phyloP scores from a whole-genome alignment of 352 stramenopile genomes.

The Globisporangium yorkense region DNA sequence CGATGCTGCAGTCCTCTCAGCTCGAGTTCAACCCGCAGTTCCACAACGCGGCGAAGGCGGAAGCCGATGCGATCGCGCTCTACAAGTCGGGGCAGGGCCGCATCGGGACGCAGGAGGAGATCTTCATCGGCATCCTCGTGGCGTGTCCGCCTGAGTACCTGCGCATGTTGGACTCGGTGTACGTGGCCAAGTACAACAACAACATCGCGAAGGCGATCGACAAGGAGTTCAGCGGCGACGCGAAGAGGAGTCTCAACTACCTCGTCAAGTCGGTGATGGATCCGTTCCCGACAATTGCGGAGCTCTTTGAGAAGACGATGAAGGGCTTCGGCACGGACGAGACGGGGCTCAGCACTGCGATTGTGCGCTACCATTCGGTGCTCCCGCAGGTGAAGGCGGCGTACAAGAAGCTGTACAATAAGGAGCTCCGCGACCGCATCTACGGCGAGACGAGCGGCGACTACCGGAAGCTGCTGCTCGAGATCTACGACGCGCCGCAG shows the following conservation, averaged over 20 bases:
- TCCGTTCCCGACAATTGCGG: conserved; percentile 54
- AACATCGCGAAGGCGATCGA: conserved; percentile 72
- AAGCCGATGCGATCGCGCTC: conserved; percentile 52
- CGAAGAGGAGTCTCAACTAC: conserved; percentile 64
- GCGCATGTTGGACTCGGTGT: conserved; percentile 62
- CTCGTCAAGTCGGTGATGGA: conserved; percentile 49
- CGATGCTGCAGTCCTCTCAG: conserved; percentile 45
- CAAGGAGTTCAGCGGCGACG: conserved; percentile 78
- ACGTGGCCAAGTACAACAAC: conserved; percentile 76
- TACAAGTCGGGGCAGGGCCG: conserved; percentile 77
- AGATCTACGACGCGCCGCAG: conserved; percentile 65
- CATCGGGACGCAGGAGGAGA: conserved; percentile 67
- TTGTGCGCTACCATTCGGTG: conserved; percentile 57
- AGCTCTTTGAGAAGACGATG: conserved; percentile 70
- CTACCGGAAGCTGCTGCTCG: conserved; percentile 52
- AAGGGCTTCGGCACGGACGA: conserved; percentile 69
- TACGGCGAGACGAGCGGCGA: conserved; percentile 53
- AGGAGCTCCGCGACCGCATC: conserved; percentile 57
- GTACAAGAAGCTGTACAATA: conserved; percentile 53
- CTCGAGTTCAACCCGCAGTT: conserved; percentile 50
- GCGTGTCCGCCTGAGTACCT: conserved; percentile 54
- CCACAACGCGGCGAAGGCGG: conserved; percentile 59
- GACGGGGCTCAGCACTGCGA: conserved; percentile 38
- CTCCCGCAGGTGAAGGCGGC: conserved; percentile 44
- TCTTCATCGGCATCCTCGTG: conserved; percentile 59